A percentile compares a stretch with the other conserved stretches of the same genome.
These are phyloP conservation scores for Iris pallida DNA, from an alignment of 116 monocot genomes.

Conservation along the genomic window DNA sequence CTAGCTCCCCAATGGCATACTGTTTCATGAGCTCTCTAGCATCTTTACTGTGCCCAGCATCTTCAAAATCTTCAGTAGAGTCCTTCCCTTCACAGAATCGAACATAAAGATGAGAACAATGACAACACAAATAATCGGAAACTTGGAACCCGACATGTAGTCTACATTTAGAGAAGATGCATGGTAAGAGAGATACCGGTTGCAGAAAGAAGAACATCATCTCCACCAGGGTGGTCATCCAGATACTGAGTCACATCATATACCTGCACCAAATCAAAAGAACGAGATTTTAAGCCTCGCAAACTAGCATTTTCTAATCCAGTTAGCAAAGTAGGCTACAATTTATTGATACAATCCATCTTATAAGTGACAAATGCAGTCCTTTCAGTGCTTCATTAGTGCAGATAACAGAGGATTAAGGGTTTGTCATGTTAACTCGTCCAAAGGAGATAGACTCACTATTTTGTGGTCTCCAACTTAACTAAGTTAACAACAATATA, in stretches of 20 bases:
- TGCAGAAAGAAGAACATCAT: constrained; percentile 69
- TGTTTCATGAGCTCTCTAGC: constrained; percentile 60
- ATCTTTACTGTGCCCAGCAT: constrained; percentile 72
- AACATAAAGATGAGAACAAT: neutral
- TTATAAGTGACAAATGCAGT: too few relatives aligned
- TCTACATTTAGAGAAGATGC: neutral
- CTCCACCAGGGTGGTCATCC: constrained; percentile 96
- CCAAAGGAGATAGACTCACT: too few relatives aligned
- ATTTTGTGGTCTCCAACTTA: too few relatives aligned
- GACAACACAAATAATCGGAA: neutral
- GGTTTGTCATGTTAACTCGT: too few relatives aligned
- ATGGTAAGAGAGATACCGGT: constrained; percentile 40
- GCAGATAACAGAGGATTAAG: too few relatives aligned
- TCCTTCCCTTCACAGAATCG: constrained; percentile 52
- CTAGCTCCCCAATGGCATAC: constrained; percentile 62
- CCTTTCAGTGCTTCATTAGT: too few relatives aligned
- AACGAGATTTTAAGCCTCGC: too few relatives aligned
- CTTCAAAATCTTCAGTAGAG: constrained; percentile 79
- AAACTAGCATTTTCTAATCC: too few relatives aligned
- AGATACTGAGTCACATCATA: constrained; percentile 89
- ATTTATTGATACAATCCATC: too few relatives aligned
- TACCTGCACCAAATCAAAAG: constrained; percentile 38
- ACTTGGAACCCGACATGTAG: too few relatives aligned
- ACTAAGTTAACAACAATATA: too few relatives aligned
- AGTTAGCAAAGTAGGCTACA: too few relatives aligned